A percentile compares a stretch with the other conserved stretches of the same genome.
phyloP scores from a whole-genome alignment of 2,329 filamentous ascomycete genomes.

The Diaporthe sp. region DNA sequence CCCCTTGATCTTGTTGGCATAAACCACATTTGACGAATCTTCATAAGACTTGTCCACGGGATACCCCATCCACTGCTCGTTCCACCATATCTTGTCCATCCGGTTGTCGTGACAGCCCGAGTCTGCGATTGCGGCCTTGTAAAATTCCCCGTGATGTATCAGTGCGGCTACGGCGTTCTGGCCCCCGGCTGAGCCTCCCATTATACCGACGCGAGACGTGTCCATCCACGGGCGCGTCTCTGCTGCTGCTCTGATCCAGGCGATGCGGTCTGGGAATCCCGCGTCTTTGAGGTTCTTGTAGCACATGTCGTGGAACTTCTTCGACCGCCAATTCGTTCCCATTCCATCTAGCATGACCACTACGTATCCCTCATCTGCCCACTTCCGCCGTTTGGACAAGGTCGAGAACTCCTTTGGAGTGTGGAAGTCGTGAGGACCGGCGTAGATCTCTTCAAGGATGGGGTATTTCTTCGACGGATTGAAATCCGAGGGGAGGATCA shows the following conservation, averaged over 20 bases:
- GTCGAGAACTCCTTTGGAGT: not conserved
- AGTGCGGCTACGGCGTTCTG: slow-evolving; percentile 8
- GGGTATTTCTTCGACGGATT: not conserved
- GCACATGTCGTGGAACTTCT: not conserved
- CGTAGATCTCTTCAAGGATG: not conserved
- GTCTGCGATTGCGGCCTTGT: not conserved
- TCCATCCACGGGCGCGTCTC: slow-evolving; percentile 7
- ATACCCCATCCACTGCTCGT: slow-evolving; percentile 12
- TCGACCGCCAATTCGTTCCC: not conserved
- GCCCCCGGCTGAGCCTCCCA: slow-evolving; percentile 3
- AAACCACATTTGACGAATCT: not conserved
- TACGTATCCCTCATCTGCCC: not conserved
- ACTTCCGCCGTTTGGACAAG: not conserved
- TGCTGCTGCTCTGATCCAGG: slow-evolving; percentile 2
- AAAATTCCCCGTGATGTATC: not conserved
- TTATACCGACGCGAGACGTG: not conserved
- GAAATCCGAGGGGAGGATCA: not conserved
- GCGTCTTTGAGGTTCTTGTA: slow-evolving; percentile 11
- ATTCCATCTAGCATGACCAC: slow-evolving; percentile 8
- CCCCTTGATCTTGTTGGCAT: not conserved
- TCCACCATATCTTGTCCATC: slow-evolving; percentile 23
- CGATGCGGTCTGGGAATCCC: not conserved
- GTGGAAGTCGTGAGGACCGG: not conserved
- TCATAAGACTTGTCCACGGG: slow-evolving; percentile 4
- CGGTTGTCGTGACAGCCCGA: not conserved